Evolutionary conservation across 1,284 basidiomycete genomes (phyloP).

Genomic region (Mycena citricolor): DNA sequence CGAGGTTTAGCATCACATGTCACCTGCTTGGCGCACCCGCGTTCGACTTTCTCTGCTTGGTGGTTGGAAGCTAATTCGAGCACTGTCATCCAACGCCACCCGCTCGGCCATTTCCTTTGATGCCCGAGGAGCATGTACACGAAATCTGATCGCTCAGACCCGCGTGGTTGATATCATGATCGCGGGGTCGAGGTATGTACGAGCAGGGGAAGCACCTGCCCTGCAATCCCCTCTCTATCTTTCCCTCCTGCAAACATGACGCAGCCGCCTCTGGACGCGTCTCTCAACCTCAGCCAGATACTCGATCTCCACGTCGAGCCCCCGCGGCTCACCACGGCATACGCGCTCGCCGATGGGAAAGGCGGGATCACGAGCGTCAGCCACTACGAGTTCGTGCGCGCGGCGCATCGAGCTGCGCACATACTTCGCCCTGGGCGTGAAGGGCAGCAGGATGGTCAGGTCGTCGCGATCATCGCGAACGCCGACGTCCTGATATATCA

Average conservation of each 20-base stretch:
- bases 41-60: too few species aligned
- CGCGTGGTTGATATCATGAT: too few species aligned
- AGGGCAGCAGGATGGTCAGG: constrained; percentile 22
- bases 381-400: constrained; percentile 28
- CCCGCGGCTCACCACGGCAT: constrained; percentile 20
- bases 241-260: not conserved
- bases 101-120: too few species aligned
- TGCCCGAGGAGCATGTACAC: too few species aligned
- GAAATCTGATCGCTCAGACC: too few species aligned
- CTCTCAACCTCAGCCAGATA: constrained; percentile 21
- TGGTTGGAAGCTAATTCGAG: too few species aligned
- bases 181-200: too few species aligned
- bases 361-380: constrained; percentile 20
- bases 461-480: constrained; percentile 24
- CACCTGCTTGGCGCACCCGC: too few species aligned
- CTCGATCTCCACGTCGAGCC: constrained; percentile 24
- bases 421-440: constrained; percentile 22
- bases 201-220: too few species aligned
- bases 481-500: constrained; percentile 28
- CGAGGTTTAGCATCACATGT: too few species aligned
- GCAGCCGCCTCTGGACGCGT: constrained; percentile 20
- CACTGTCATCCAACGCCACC: too few species aligned
- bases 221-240: too few species aligned
- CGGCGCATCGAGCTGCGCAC: constrained; percentile 28
- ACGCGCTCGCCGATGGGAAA: constrained; percentile 16